Evolutionary conservation across 2,329 filamentous ascomycete species (phyloP), one percentile per base, ranked within the genome.

Genomic region (Fusarium sp.): DNA sequence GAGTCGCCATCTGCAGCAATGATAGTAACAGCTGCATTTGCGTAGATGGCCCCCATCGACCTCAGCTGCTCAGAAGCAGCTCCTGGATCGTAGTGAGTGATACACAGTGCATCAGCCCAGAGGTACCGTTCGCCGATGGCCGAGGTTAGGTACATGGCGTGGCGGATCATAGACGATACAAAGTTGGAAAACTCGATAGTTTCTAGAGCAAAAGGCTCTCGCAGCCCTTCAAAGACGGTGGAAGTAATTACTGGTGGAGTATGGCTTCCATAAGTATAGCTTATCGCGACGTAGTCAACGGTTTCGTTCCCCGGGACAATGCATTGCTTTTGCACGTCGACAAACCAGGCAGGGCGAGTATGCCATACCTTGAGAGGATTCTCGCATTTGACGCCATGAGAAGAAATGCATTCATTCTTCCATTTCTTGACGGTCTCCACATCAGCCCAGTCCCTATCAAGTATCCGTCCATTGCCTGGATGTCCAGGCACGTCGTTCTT

Each of bases 361-460:
- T 18, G 31, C 65, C 65, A 71, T 8, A 71, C 61, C 2, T 51
- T 66, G 4, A 54, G 20, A 6, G 65, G 65, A 10, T 71, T 72
- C 2, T 30, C 6, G 1, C 65, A n/a, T 3, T 13, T 48, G 2
- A 0, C 3, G 0, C 14, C 15, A 8, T 48, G 15, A 1, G 22
- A 31, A 53, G 45, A 22, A 2, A 63, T 7, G 15, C 57, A 72
- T 1, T 5, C 31, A 0, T 60, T 1, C 3, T 69, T 72, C 68
- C 61, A 72, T 5, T 26, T 51, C 1, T 30, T 39, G 1, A n/a
- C 1, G 6, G 5, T 48, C 8, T 12, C 14, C 7, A n/a, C 7
- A 30, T 48, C 20, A 16, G 14, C 28, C 10, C 14, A 48, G 28
- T n/a, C 3, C 5, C 4, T 7, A 8, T 47, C 4, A 11, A 47